Percentiles rank a stretch among this genome's conserved stretches.
phyloP scores from a whole-genome alignment of 805 yeast genomes.

The Debaryomyces prosopidis region DNA sequence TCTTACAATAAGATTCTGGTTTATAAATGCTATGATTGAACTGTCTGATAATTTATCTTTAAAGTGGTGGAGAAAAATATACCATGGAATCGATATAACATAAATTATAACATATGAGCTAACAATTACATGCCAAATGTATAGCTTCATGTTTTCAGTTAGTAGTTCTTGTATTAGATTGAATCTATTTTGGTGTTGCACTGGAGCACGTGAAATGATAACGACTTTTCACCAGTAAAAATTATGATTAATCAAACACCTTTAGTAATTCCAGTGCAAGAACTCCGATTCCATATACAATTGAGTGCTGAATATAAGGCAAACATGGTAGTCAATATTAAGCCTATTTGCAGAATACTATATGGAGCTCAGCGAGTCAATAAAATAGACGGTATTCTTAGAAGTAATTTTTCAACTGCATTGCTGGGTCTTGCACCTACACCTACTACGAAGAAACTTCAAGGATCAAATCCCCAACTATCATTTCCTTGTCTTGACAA shows the following conservation, averaged over 20 bases:
- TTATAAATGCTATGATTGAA: slow-evolving; percentile 12
- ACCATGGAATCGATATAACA: slow-evolving; percentile 22
- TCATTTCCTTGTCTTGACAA: slow-evolving; percentile 85
- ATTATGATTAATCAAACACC: slow-evolving; percentile 1
- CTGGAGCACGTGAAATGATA: slow-evolving; percentile 5
- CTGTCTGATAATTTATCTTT: slow-evolving; percentile 11
- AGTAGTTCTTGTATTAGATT: too few species aligned
- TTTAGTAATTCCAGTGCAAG: too few species aligned
- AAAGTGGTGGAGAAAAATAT: slow-evolving; percentile 11
- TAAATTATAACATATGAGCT: slow-evolving; percentile 12
- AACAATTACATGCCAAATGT: background rate
- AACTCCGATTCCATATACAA: too few species aligned
- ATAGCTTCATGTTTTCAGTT: background rate
- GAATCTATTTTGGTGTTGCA: too few species aligned
- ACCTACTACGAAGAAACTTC: slow-evolving; percentile 6
- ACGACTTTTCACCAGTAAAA: slow-evolving; percentile 1
- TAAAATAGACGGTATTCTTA: background rate
- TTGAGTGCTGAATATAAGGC: too few species aligned
- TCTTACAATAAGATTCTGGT: slow-evolving; percentile 22
- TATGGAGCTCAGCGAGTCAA: too few species aligned
- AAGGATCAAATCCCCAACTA: slow-evolving; percentile 61
- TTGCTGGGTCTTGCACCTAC: background rate
- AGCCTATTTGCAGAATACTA: too few species aligned
- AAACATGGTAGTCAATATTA: too few species aligned
- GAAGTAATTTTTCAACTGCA: slow-evolving; percentile 1